phyloP scores from a whole-genome alignment of 2,329 filamentous ascomycete species.

The Mycosphaerelloides madeirae region DNA sequence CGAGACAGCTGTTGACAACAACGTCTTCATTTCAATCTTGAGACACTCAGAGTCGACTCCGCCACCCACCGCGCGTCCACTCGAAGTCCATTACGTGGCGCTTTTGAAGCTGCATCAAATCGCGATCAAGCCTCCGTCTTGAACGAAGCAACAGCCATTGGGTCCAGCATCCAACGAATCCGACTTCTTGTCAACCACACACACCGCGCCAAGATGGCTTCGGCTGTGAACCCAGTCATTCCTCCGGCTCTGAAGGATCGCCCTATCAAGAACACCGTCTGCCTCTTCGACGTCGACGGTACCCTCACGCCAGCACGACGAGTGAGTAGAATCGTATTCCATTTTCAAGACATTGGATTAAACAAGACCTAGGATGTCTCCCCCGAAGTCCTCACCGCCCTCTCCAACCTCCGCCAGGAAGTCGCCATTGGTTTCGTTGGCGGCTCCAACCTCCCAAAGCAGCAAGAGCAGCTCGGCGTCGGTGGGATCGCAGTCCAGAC shows the following conservation, averaged over 20 bases:
- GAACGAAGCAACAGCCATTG: too few species aligned
- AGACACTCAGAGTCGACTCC: too few species aligned
- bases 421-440: constrained; percentile 89
- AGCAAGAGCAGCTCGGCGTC: constrained; percentile 89
- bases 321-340: constrained; percentile 46
- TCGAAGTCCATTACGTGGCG: too few species aligned
- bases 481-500: constrained; percentile 64
- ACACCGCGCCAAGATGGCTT: not conserved
- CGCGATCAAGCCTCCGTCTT: too few species aligned
- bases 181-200: not conserved
- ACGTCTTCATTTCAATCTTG: too few species aligned
- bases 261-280: constrained; percentile 86
- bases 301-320: constrained; percentile 79
- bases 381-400: constrained; percentile 77
- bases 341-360: constrained; percentile 2
- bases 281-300: constrained; percentile 93
- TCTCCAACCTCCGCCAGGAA: constrained; percentile 76
- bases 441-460: constrained; percentile 85
- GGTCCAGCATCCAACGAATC: not conserved
- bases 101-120: too few species aligned
- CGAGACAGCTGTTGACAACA: too few species aligned
- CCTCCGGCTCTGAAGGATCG: constrained; percentile 71
- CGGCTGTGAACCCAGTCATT: not conserved
- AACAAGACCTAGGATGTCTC: constrained; percentile 45
- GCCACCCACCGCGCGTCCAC: too few species aligned